Evolutionary conservation across 2,329 filamentous ascomycete species (phyloP).

Genomic region (Lecanicillium sp.): DNA sequence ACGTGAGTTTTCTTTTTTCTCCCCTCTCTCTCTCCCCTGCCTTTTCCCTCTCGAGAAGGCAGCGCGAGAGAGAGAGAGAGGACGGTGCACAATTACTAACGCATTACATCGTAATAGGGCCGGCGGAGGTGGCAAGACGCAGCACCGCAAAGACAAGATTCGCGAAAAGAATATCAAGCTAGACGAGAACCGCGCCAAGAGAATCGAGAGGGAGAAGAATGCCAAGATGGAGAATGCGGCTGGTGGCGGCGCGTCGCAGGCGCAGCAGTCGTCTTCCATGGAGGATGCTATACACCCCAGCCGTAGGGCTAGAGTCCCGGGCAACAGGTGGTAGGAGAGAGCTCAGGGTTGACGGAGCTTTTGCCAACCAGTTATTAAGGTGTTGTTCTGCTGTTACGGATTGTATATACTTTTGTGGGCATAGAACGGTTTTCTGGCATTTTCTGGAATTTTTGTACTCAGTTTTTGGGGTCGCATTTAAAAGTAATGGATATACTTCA

Average conservation of each 20-base stretch:
- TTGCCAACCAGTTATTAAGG: background rate
- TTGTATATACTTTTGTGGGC: too few species aligned
- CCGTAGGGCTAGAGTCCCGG: conserved; percentile 29
- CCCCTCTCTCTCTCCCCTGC: conserved; percentile 5
- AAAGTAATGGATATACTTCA: too few species aligned
- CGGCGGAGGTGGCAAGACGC: conserved; percentile 76
- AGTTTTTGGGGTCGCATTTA: too few species aligned
- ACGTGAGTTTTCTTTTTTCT: conserved; percentile 49
- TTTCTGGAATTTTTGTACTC: too few species aligned
- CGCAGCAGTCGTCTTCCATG: conserved; percentile 18
- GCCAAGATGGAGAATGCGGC: conserved; percentile 21
- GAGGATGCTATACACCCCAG: conserved; percentile 44
- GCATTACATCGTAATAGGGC: conserved; percentile 41
- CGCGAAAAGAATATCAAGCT: conserved; percentile 80
- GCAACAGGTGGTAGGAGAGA: conserved; percentile 10
- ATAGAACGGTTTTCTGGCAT: too few species aligned
- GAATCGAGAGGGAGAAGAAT: conserved; percentile 38
- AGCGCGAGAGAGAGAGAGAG: background rate
- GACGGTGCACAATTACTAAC: conserved; percentile 8
- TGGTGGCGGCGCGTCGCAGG: conserved; percentile 15
- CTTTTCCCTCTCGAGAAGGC: background rate
- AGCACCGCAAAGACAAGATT: conserved; percentile 67
- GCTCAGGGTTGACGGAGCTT: conserved; percentile 1
- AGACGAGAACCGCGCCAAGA: conserved; percentile 52
- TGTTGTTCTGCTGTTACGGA: too few species aligned